phyloP scores from a whole-genome alignment of 495 filamentous ascomycete species.

The Penicillium atrosanguineum region DNA sequence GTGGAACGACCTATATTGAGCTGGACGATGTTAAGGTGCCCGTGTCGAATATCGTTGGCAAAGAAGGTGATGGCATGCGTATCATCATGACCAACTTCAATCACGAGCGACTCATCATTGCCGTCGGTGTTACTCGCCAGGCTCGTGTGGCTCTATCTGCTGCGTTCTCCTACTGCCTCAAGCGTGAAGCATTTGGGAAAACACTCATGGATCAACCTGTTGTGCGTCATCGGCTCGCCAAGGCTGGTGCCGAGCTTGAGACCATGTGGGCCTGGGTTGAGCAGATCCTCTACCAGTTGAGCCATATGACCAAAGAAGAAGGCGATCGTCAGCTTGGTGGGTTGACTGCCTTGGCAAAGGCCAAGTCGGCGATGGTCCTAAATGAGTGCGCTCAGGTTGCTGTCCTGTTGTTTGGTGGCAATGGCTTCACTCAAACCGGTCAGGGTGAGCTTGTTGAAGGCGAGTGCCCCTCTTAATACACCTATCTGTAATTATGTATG shows the following conservation, averaged over 20 bases:
- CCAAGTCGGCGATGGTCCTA: constrained; percentile 65
- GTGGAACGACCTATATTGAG: constrained; percentile 73
- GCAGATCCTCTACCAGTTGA: constrained; percentile 69
- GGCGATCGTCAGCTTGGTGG: constrained; percentile 67
- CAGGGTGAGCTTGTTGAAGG: constrained; percentile 70
- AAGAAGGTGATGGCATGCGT: constrained; percentile 68
- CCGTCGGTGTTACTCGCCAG: constrained; percentile 59
- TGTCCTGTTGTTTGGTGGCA: constrained; percentile 69
- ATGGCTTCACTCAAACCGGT: constrained; percentile 66
- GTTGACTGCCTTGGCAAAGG: constrained; percentile 67
- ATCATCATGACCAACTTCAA: constrained; percentile 86
- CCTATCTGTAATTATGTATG: not conserved
- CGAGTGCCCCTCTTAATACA: constrained; percentile 22
- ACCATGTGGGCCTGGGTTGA: constrained; percentile 72
- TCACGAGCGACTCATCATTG: constrained; percentile 69
- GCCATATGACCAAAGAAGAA: constrained; percentile 57
- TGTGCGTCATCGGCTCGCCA: constrained; percentile 68
- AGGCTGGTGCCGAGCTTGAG: constrained; percentile 66
- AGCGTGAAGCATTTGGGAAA: constrained; percentile 75
- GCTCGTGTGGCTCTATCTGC: constrained; percentile 61
- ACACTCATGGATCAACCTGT: constrained; percentile 70
- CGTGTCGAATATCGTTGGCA: constrained; percentile 64
- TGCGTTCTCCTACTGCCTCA: constrained; percentile 67
- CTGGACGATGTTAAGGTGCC: constrained; percentile 72
- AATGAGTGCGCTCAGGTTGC: constrained; percentile 68